These are phyloP conservation scores for Eucalyptus brandiana DNA, from an alignment of 345 rosid species.

Conservation along the genomic window DNA sequence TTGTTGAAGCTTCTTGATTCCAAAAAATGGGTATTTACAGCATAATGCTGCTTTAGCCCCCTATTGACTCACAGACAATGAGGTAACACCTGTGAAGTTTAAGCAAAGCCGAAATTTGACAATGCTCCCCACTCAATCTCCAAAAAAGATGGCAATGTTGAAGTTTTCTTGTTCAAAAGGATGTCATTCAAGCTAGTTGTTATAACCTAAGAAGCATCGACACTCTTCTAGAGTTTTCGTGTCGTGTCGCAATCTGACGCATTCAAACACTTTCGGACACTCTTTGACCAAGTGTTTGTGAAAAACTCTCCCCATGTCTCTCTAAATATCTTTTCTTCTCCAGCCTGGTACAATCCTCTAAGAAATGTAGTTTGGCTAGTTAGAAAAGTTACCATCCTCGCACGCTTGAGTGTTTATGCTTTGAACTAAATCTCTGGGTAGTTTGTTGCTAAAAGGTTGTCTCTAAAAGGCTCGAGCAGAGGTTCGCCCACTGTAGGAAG, in stretches of 20 bases:
- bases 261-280: too few relatives aligned
- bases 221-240: too few relatives aligned
- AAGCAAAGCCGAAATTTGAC: not conserved
- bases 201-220: accelerated
- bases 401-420: too few relatives aligned
- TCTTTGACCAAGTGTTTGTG: accelerated
- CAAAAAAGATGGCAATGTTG: not conserved
- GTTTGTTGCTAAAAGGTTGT: accelerated
- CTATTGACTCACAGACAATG: conserved; percentile 92
- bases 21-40: conserved; percentile 90
- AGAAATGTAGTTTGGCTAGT: accelerated
- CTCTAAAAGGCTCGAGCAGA: accelerated
- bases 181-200: not conserved
- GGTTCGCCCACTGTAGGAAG: accelerated
- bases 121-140: not conserved
- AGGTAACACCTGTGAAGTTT: conserved; percentile 31
- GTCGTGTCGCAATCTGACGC: accelerated
- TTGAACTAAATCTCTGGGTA: too few relatives aligned
- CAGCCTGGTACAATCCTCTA: accelerated
- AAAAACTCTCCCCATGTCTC: too few relatives aligned
- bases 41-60: conserved; percentile 98
- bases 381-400: too few relatives aligned
- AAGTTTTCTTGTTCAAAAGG: not conserved
- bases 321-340: too few relatives aligned
- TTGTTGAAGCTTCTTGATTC: conserved; percentile 85